Conservation (phyloP, 805 yeast genomes). For the Monosporozyma servazzii region DNA sequence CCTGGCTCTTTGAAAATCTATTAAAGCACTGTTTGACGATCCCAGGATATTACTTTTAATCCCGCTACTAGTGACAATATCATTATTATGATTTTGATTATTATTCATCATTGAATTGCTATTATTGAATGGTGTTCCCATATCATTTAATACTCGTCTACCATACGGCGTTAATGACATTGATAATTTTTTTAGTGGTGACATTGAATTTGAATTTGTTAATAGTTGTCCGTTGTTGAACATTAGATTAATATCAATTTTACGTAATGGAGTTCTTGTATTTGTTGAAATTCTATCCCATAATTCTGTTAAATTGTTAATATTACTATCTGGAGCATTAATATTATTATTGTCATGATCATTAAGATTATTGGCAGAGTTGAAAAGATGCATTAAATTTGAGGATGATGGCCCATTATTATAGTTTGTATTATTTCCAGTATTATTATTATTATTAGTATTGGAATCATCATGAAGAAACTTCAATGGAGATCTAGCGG, state of each 20-base stretch:
- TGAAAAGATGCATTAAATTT: conserved; percentile 9
- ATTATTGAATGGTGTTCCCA: conserved; percentile 25
- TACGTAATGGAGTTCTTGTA: conserved; percentile 24
- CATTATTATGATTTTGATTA: conserved; percentile 1
- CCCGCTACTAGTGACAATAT: neutral
- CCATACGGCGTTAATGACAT: conserved; percentile 29
- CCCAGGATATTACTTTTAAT: neutral
- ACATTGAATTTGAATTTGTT: conserved; percentile 13
- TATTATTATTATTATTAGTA: conserved; percentile 2
- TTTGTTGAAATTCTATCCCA: neutral
- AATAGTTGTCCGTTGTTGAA: conserved; percentile 16
- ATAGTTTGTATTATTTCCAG: neutral
- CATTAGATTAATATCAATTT: conserved; percentile 28
- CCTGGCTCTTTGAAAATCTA: conserved; percentile 28
- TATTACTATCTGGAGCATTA: neutral
- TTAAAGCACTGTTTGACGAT: conserved; percentile 27
- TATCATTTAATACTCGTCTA: conserved; percentile 24
- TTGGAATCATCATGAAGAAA: conserved; percentile 18
- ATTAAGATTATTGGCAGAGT: conserved; percentile 3
- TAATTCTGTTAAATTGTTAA: neutral
- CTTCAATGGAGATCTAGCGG: conserved; percentile 29
- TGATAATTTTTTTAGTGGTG: conserved; percentile 25
- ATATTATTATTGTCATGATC: neutral
- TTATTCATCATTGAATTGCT: conserved; percentile 3
- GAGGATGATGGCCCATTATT: conserved; percentile 5